Conservation (phyloP, 805 yeast genomes). For the Saccharomyces eubayanus region DNA sequence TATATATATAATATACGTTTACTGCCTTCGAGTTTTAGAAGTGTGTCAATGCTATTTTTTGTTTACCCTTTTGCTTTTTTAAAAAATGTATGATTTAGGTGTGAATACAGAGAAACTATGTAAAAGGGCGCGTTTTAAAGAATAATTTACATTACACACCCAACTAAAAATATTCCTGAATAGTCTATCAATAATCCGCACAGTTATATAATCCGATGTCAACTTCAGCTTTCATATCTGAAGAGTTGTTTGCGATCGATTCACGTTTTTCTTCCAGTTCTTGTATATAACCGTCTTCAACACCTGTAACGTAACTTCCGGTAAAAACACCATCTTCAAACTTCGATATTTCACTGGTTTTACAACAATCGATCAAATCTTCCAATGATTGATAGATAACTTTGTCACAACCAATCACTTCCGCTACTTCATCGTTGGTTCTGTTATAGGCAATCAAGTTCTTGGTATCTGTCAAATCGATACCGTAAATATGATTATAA, state of each 20-base stretch:
- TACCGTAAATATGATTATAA: constrained; percentile 92
- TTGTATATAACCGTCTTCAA: constrained; percentile 69
- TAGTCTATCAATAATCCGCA: constrained; percentile 39
- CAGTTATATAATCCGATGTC: constrained; percentile 55
- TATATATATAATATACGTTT: neutral
- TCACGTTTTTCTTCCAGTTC: constrained; percentile 74
- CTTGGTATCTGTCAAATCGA: constrained; percentile 90
- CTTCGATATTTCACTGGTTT: constrained; percentile 36
- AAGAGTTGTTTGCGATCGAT: constrained; percentile 50
- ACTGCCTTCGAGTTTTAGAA: neutral
- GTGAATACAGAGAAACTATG: neutral
- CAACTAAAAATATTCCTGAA: neutral
- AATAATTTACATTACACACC: neutral
- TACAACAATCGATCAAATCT: constrained; percentile 77
- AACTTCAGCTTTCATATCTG: constrained; percentile 71
- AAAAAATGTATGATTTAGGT: neutral
- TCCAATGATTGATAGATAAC: constrained; percentile 82
- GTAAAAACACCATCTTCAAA: constrained; percentile 97
- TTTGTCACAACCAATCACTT: constrained; percentile 78
- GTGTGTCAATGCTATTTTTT: neutral
- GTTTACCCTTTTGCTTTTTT: neutral
- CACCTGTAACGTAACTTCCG: constrained; percentile 91
- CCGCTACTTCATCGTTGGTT: constrained; percentile 64
- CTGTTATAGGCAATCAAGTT: constrained; percentile 85
- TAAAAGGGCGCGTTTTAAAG: neutral